These are phyloP conservation scores for Suillus spraguei DNA, from an alignment of 768 basidiomycete genomes.

Conservation along the genomic window DNA sequence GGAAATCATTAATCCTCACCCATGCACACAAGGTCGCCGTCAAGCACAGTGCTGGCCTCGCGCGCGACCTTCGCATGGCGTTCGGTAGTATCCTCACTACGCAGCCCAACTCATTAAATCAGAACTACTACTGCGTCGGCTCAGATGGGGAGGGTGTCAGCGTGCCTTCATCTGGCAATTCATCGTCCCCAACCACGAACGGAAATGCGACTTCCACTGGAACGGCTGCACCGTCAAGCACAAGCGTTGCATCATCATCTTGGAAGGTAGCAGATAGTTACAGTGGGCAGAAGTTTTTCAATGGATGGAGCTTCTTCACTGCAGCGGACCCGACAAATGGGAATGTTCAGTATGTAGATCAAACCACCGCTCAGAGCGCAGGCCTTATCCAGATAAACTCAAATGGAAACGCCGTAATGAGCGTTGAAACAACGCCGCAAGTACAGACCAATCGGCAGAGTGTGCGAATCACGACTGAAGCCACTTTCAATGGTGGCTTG, in stretches of 20 bases:
- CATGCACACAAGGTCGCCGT: slow-evolving; percentile 56
- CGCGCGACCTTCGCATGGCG: slow-evolving; percentile 69
- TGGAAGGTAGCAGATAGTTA: slow-evolving; percentile 65
- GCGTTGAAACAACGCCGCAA: slow-evolving; percentile 79
- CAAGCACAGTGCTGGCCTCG: slow-evolving; percentile 60
- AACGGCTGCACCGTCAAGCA: slow-evolving; percentile 19
- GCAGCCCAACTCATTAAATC: slow-evolving; percentile 36
- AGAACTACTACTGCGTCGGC: slow-evolving; percentile 39
- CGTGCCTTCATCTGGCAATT: slow-evolving; percentile 17
- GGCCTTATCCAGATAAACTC: slow-evolving; percentile 68
- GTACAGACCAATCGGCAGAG: slow-evolving; percentile 72
- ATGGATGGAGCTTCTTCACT: slow-evolving; percentile 78
- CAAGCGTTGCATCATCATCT: slow-evolving; percentile 42
- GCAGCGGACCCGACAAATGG: slow-evolving; percentile 77
- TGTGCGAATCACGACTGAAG: slow-evolving; percentile 73
- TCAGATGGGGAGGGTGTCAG: slow-evolving; percentile 21
- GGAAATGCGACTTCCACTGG: slow-evolving; percentile 14
- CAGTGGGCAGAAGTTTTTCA: slow-evolving; percentile 74
- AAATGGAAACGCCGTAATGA: slow-evolving; percentile 82
- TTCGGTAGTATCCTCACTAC: slow-evolving; percentile 56
- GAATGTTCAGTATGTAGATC: slow-evolving; percentile 66
- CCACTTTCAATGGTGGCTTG: slow-evolving; percentile 63
- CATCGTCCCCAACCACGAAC: slow-evolving; percentile 24
- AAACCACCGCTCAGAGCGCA: slow-evolving; percentile 56
- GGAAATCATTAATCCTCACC: slow-evolving; percentile 36